These are phyloP conservation scores for Penicillium verhagenii DNA, from an alignment of 495 filamentous ascomycete genomes.

Conservation along the genomic window DNA sequence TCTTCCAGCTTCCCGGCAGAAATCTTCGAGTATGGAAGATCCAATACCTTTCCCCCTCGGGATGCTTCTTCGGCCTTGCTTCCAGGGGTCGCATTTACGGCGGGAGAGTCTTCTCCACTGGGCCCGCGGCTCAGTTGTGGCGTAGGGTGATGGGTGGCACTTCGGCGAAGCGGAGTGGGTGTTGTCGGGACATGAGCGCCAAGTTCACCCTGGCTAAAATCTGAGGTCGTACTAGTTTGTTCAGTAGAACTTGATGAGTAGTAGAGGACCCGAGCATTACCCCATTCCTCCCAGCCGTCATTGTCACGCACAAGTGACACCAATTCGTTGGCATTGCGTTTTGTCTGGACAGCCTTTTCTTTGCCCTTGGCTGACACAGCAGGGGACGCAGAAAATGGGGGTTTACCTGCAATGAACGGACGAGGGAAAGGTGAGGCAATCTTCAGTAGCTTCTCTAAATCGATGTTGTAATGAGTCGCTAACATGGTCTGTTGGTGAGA, in stretches of 20 bases:
- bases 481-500: slow-evolving; percentile 70
- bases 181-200: slow-evolving; percentile 39
- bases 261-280: slow-evolving; percentile 62
- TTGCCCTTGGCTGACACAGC: slow-evolving; percentile 64
- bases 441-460: slow-evolving; percentile 81
- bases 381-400: slow-evolving; percentile 42
- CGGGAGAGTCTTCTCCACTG: slow-evolving; percentile 54
- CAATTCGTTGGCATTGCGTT: slow-evolving; percentile 70
- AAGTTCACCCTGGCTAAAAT: slow-evolving; percentile 27
- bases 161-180: slow-evolving; percentile 51
- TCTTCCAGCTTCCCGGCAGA: slow-evolving; percentile 61
- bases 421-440: slow-evolving; percentile 81
- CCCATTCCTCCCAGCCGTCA: slow-evolving; percentile 66
- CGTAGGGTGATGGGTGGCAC: slow-evolving; percentile 55
- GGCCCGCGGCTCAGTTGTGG: slow-evolving; percentile 48
- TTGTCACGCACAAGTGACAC: slow-evolving; percentile 62
- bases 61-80: slow-evolving; percentile 37
- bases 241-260: slow-evolving; percentile 49
- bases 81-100: slow-evolving; percentile 19
- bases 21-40: slow-evolving; percentile 67
- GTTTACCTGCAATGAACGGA: slow-evolving; percentile 44
- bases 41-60: slow-evolving; percentile 60
- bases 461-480: slow-evolving; percentile 89
- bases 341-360: slow-evolving; percentile 59
- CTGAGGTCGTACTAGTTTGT: slow-evolving; percentile 27